Percentiles rank a stretch among this genome's conserved stretches.
These are phyloP conservation scores for Salvia rosmarinus DNA, from an alignment of 257 asterid species.

Conservation along the genomic window DNA sequence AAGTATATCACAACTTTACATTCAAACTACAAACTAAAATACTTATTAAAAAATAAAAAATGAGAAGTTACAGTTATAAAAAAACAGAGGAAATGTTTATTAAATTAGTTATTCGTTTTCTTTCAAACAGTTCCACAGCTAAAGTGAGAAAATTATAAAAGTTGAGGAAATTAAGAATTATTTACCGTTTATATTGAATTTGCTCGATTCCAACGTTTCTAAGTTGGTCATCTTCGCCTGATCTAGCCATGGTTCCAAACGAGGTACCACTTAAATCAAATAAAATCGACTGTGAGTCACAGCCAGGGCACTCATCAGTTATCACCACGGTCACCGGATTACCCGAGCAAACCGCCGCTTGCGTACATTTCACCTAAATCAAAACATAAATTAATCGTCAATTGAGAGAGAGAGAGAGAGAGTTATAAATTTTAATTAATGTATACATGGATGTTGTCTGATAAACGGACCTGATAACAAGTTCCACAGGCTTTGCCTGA, in stretches of 20 bases:
- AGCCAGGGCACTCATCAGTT: constrained; percentile 73
- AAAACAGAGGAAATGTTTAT: no score
- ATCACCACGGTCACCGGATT: constrained; percentile 75
- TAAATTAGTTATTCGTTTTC: no score
- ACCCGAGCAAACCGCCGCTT: constrained; percentile 66
- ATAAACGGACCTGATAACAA: constrained; percentile 61
- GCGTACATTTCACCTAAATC: constrained; percentile 63
- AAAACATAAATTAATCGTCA: no score
- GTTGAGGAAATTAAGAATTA: no score
- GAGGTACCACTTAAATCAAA: constrained; percentile 91
- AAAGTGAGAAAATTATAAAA: no score
- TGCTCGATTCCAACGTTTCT: constrained; percentile 64
- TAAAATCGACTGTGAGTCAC: constrained; percentile 55
- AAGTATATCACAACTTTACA: no score
- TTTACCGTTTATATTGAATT: constrained; percentile 64
- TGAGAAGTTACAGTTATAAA: no score
- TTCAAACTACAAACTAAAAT: no score
- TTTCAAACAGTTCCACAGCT: no score
- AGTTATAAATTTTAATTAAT: neutral
- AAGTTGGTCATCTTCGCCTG: constrained; percentile 57
- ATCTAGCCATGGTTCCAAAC: constrained; percentile 72
- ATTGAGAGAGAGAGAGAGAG: neutral
- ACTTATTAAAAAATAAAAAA: no score
- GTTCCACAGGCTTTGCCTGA: constrained; percentile 80
- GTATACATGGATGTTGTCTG: neutral